A percentile compares a stretch with the other conserved stretches of the same genome.
These are phyloP conservation scores for Prunus salicina DNA, from an alignment of 306 rosid genomes.

Conservation along the genomic window DNA sequence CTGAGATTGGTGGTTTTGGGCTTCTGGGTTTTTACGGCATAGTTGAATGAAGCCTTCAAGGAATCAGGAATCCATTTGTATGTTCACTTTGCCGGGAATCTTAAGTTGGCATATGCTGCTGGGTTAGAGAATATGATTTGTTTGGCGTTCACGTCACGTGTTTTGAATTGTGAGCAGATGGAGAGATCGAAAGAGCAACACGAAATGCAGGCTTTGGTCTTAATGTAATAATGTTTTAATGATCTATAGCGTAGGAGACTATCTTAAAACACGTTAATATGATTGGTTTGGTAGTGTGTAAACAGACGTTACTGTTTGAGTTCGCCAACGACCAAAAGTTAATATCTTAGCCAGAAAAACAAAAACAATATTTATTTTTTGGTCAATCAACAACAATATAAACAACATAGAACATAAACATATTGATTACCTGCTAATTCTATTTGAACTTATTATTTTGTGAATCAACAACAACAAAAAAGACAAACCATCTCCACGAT, in stretches of 20 bases:
- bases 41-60: no score
- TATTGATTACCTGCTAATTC: slow-evolving; percentile 5
- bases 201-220: background rate
- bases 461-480: background rate
- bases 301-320: no score
- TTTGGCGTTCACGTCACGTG: background rate
- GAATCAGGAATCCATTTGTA: background rate
- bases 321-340: no score
- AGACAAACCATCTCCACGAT: slow-evolving; percentile 8
- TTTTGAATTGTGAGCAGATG: background rate
- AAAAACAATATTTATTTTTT: no score
- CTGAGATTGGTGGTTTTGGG: background rate
- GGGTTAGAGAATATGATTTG: background rate
- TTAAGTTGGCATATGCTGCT: background rate
- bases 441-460: slow-evolving; percentile 2
- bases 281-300: no score
- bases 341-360: no score
- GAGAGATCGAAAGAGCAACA: background rate
- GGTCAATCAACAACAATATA: background rate
- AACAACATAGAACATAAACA: slow-evolving; percentile 1
- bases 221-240: no score
- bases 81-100: background rate
- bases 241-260: no score
- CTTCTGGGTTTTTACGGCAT: background rate
- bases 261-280: no score